Evolutionary conservation across 768 basidiomycete species (phyloP).

Genomic region (Tulasnella sp.): DNA sequence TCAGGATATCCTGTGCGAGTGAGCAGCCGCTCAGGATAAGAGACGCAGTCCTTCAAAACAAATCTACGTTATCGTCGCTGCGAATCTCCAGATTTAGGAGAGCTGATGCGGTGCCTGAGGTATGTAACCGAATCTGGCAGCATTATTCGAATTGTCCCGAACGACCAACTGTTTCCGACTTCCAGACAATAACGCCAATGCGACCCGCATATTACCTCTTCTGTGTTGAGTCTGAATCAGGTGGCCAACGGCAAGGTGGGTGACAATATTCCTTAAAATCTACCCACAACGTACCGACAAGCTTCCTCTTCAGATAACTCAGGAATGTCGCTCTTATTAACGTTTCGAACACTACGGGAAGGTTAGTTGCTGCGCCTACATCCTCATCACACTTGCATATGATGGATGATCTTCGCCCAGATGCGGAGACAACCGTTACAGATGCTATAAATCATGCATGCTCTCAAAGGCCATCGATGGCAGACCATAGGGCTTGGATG

Average conservation of each 20-base stretch:
- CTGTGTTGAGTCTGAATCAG: conserved; percentile 46
- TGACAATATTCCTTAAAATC: conserved; percentile 4
- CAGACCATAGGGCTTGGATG: conserved; percentile 18
- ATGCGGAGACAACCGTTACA: conserved; percentile 40
- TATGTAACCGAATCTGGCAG: not conserved
- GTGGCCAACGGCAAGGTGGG: conserved; percentile 45
- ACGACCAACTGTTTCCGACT: no score
- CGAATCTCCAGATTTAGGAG: not conserved
- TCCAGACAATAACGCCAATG: conserved; percentile 70
- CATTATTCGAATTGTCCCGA: no score
- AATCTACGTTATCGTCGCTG: not conserved
- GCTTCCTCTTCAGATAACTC: conserved; percentile 41
- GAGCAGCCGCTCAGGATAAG: conserved; percentile 32
- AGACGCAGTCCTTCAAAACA: conserved; percentile 29
- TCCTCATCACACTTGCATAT: not conserved
- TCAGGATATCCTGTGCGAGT: conserved; percentile 10
- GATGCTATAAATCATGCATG: conserved; percentile 7
- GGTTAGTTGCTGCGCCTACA: conserved; percentile 36
- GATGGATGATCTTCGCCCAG: conserved; percentile 30
- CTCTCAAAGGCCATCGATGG: not conserved
- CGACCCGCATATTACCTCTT: conserved; percentile 76
- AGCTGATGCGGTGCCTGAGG: not conserved
- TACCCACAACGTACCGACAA: not conserved
- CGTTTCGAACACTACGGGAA: conserved; percentile 73
- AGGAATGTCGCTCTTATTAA: conserved; percentile 50